Evolutionary conservation across 1,284 basidiomycete species (phyloP).

Genomic region (Earliella scabrosa): DNA sequence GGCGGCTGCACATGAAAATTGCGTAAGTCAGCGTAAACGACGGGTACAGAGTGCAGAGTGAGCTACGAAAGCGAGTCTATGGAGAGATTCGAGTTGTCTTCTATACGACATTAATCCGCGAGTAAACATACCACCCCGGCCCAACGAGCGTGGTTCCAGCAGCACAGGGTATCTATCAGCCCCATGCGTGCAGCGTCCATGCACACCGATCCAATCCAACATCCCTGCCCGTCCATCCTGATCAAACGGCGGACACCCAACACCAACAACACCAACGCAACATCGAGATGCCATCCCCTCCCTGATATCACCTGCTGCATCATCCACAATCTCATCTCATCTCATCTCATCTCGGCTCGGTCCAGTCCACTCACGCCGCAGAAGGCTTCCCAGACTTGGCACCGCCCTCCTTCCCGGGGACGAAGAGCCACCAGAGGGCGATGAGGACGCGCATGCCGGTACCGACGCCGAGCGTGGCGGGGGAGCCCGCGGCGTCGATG

Average conservation of each 20-base stretch:
- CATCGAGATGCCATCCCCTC: too few relatives aligned
- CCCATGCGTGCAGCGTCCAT: too few relatives aligned
- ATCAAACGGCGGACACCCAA: too few relatives aligned
- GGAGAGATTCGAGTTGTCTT: background rate
- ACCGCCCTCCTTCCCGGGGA: slow-evolving; percentile 55
- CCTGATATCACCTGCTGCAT: too few relatives aligned
- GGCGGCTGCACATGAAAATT: too few relatives aligned
- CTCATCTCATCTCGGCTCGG: too few relatives aligned
- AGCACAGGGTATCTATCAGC: too few relatives aligned
- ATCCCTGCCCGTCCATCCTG: too few relatives aligned
- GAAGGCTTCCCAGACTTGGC: slow-evolving; percentile 23
- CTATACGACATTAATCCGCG: background rate
- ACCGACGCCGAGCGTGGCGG: slow-evolving; percentile 70
- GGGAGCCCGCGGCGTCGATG: slow-evolving; percentile 62
- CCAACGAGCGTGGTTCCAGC: background rate
- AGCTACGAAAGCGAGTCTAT: background rate
- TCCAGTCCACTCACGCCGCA: slow-evolving; percentile 11
- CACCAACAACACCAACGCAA: too few relatives aligned
- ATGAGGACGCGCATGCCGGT: slow-evolving; percentile 70
- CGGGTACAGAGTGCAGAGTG: background rate
- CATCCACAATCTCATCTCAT: too few relatives aligned
- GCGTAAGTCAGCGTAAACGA: background rate
- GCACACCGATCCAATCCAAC: too few relatives aligned
- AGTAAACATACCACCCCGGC: background rate
- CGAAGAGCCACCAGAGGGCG: slow-evolving; percentile 69